Base-by-base conservation (phyloP, 176 grass and related monocot genomes). In the Cenchrus americanus region DNA sequence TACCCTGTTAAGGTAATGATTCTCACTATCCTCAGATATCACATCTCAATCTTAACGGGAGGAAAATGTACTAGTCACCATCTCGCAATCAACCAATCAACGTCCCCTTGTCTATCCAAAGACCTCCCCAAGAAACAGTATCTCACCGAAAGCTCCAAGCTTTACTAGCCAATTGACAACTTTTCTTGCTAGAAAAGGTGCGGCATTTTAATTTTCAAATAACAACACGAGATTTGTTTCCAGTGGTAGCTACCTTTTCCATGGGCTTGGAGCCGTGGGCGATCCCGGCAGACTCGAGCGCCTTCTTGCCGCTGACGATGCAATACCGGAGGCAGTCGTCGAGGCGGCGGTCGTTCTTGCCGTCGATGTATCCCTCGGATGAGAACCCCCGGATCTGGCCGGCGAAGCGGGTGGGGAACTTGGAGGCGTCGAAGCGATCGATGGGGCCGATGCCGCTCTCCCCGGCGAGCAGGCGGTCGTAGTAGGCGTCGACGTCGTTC, bases 231-330 rank as follows among this genome's bases (percentile, higher is more conserved):
- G 77, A 14, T 58, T 14, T 17, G 43, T 32, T 2, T 52, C 2
- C 27, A 7, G 77, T 0, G 23, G 60, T 86, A 92, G 37, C 69
- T 88, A 94, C 95, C 92, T 93, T 89, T 8, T 73, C 89, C 78
- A 87, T 88, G 34, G 71, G 49, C 15, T 86, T 78, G 46, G 92
- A 93, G 70, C 79, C 92, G 69, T 27, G 68, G 19, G 59, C 78
- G 71, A 97, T 81, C 3, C 66, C 87, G 3, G 90, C 86, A 34
- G 75, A 62, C 81, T 94, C 92, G 69, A 97, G 86, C 41, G 88
- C 88, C 88, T 97, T 97, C 90, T 97, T 97, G 51, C 95, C 95
- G 70, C 90, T 92, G 71, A 97, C 95, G 73, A 97, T 76, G 88
- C 95, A 94, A 84, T 94, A 97, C 6, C 88, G 93, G 75, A 94